phyloP scores from a whole-genome alignment of 78 protist species.

The Dictyostelium capitatum region DNA sequence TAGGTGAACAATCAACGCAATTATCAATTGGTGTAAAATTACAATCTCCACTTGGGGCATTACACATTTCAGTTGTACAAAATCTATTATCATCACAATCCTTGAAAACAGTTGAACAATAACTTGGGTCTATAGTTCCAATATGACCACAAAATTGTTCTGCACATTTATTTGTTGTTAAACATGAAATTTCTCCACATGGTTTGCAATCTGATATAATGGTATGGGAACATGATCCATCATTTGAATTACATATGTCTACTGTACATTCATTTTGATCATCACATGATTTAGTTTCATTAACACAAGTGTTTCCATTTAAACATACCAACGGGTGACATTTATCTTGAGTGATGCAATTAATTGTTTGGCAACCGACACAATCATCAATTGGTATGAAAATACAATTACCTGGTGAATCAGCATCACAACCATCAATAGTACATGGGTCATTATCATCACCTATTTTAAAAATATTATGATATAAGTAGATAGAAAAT shows the following conservation, averaged over 20 bases:
- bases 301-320: not conserved
- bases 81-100: not conserved
- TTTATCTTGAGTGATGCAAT: not conserved
- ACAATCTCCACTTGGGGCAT: not conserved
- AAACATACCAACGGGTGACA: not conserved
- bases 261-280: conserved; percentile 6
- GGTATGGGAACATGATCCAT: not conserved
- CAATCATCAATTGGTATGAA: not conserved
- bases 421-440: no score
- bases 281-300: not conserved
- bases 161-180: not conserved
- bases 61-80: not conserved
- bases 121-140: not conserved
- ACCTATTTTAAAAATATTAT: no score
- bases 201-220: not conserved
- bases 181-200: not conserved
- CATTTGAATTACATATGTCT: not conserved
- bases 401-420: not conserved
- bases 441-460: not conserved
- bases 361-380: not conserved
- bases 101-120: not conserved
- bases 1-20: not conserved
- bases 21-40: not conserved
- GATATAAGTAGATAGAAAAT: no score
- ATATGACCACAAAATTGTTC: not conserved